Evolutionary conservation across 306 rosid genomes (phyloP).

Genomic region (Begonia masoniana): DNA sequence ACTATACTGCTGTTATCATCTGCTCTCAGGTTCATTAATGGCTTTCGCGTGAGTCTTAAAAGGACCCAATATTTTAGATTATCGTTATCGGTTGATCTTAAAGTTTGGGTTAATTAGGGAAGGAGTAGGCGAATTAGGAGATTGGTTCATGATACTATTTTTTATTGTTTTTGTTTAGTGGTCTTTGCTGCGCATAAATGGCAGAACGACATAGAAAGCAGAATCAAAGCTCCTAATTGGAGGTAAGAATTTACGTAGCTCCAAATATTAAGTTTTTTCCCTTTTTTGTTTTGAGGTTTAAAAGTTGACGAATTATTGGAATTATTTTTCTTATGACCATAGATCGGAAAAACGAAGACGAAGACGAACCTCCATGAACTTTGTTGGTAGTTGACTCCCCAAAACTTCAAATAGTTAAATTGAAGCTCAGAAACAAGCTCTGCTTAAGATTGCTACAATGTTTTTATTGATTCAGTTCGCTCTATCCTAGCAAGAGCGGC

Average conservation of each 20-base stretch:
- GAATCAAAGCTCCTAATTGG: constrained; percentile 26
- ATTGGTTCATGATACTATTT: neutral
- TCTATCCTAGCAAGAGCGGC: constrained; percentile 17
- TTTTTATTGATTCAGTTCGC: constrained; percentile 30
- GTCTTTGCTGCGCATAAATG: constrained; percentile 16
- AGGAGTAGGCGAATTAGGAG: constrained; percentile 1
- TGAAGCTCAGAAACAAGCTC: constrained; percentile 28
- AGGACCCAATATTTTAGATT: constrained; percentile 3
- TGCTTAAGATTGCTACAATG: no score
- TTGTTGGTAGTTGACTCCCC: constrained; percentile 9
- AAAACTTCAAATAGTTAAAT: constrained; percentile 23
- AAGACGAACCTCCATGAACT: constrained; percentile 12
- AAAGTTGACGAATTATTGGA: neutral
- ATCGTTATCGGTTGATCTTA: neutral
- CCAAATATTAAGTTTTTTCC: neutral
- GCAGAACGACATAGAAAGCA: constrained; percentile 15
- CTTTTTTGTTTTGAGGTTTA: neutral
- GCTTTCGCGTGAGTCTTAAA: constrained; percentile 25
- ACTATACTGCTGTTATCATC: no score
- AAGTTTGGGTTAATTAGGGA: neutral
- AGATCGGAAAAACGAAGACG: neutral
- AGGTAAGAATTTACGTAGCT: constrained; percentile 21
- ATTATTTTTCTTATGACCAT: neutral
- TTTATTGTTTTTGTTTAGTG: constrained; percentile 7
- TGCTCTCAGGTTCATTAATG: neutral